Evolutionary conservation across 768 basidiomycete species (phyloP).

Genomic region (Podaxis sp.): DNA sequence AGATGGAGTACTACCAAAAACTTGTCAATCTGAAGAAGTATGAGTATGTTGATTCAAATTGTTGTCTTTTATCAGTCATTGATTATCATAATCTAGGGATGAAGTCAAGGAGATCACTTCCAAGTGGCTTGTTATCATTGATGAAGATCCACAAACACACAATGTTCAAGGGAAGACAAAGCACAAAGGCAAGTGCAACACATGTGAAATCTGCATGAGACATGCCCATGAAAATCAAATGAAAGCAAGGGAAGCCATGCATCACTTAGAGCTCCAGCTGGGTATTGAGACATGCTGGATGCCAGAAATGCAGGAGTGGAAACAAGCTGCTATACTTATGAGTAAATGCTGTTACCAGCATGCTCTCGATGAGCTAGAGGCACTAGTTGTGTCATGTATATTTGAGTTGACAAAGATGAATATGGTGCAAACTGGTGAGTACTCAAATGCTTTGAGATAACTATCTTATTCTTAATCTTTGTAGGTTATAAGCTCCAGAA

Average conservation of each 20-base stretch:
- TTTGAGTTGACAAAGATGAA: constrained; percentile 29
- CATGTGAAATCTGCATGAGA: too few relatives aligned
- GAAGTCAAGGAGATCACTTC: too few relatives aligned
- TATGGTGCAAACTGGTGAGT: constrained; percentile 29
- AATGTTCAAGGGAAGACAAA: too few relatives aligned
- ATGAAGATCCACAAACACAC: too few relatives aligned
- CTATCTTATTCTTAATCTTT: background rate
- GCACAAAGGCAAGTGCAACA: too few relatives aligned
- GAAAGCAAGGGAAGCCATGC: constrained; percentile 6
- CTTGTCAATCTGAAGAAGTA: constrained; percentile 14
- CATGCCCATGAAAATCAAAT: background rate
- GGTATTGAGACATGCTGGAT: constrained; percentile 18
- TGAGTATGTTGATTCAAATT: background rate
- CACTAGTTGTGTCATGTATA: constrained; percentile 21
- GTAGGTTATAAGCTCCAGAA: constrained; percentile 30
- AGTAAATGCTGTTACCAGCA: constrained; percentile 8
- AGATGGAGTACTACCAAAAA: constrained; percentile 22
- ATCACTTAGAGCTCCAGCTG: constrained; percentile 15
- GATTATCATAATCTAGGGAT: too few relatives aligned
- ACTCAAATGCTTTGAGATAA: background rate
- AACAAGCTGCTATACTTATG: background rate
- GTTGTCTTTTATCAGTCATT: constrained; percentile 14
- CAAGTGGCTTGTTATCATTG: too few relatives aligned
- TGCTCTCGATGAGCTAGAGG: constrained; percentile 23
- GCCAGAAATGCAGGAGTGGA: constrained; percentile 11